Base-by-base conservation (phyloP, 441 rosid species). In the Pelargonium cotyledonis region DNA sequence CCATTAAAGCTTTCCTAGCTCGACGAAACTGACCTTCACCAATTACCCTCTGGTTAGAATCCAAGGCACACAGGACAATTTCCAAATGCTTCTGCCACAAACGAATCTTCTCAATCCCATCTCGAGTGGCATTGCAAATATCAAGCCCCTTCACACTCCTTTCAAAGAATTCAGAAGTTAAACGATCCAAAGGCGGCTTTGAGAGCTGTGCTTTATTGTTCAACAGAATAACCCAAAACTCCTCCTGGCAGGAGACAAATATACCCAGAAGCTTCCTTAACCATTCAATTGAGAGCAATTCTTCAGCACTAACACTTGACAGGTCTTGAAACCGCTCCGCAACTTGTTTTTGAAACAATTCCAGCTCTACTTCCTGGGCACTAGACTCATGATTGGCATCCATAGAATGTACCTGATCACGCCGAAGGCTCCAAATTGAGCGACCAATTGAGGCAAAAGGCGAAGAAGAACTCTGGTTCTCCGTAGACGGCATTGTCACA, bases 61-160 rank as follows among this genome's bases (percentile, higher is more conserved):
- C 79, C 72, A 80, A 65, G 31, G 81, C 86, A 61, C 68, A 75
- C 47, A 75, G 38, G 47, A 79, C 85, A 68, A 83, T 81, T 68
- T 83, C 86, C 80, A 81, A 57, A 60, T 76, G 83, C 77, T 72
- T 83, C 38, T 67, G 75, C 86, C 84, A 81, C 53, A 44, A 46
- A 41, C 84, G 69, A 35, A 83, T 67, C 70, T 66, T 79, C 70
- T 80, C 83, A n/a, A 81, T 79, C 67, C 86, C 83, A 68, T 77
- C 83, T 29, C 83, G 76, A 18, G 74, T 74, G 8, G 86, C 84
- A 68, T 81, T 83, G 68, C 80, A 81, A 6, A 76, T 68, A 69
- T 83, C 84, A 18, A 81, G 81, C 8, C 84, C 81, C 75, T 83
- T 81, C 18, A 83, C 68, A 69, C 76, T 73, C 73, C 75, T 79